Evolutionary conservation across 805 yeast species (phyloP).

Genomic region (Suhomyces tanzawaensis): DNA sequence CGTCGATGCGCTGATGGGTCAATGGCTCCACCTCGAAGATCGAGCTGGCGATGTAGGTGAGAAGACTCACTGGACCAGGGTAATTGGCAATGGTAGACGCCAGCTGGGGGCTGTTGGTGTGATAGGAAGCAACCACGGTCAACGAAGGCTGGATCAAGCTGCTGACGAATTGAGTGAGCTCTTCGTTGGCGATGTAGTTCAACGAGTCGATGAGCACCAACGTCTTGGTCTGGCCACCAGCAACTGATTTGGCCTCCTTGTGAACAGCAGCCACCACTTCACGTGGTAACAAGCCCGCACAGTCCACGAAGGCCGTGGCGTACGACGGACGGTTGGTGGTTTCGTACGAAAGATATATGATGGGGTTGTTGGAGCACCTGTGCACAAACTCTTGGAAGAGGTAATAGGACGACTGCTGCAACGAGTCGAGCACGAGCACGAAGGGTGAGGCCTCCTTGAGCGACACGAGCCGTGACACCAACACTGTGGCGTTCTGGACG

Average conservation of each 20-base stretch:
- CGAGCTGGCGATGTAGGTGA: constrained; percentile 73
- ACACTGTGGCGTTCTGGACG: constrained; percentile 35
- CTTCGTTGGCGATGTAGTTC: constrained; percentile 49
- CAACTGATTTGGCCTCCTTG: constrained; percentile 14
- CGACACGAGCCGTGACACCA: constrained; percentile 63
- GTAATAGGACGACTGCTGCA: constrained; percentile 61
- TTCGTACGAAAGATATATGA: constrained; percentile 67
- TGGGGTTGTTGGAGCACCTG: constrained; percentile 33
- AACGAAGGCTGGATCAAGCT: constrained; percentile 36
- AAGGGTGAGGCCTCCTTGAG: constrained; percentile 77
- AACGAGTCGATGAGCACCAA: constrained; percentile 66
- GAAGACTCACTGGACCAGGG: constrained; percentile 52
- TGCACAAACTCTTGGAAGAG: constrained; percentile 58
- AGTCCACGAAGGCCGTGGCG: constrained; percentile 49
- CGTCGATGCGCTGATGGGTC: constrained; percentile 29
- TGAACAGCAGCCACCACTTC: constrained; percentile 22
- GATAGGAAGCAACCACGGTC: constrained; percentile 36
- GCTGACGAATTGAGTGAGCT: constrained; percentile 50
- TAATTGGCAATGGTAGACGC: constrained; percentile 40
- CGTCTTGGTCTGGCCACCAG: constrained; percentile 22
- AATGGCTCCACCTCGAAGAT: constrained; percentile 61
- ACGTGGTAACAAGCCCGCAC: constrained; percentile 21
- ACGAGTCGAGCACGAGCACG: constrained; percentile 63
- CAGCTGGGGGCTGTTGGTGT: constrained; percentile 37
- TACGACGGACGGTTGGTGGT: constrained; percentile 52